Evolutionary conservation across 169 alveolate species (phyloP), one percentile per base, ranked within the genome.

Genomic region (Plasmodium knowlesi): DNA sequence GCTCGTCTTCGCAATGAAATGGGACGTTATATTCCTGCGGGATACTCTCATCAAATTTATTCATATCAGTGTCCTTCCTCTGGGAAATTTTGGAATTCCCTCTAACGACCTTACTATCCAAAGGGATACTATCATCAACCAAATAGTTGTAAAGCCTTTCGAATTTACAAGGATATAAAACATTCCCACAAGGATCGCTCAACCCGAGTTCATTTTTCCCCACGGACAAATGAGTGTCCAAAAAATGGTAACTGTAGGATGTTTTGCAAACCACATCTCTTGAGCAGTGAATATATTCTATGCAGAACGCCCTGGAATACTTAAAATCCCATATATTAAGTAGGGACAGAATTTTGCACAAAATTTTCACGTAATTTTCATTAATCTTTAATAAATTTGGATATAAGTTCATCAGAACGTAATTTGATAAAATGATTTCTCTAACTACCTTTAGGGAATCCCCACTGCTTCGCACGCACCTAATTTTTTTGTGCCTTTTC

Each of bases 281-380:
- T 9, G 83, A 61, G 78, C 54, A 84, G 32, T 72, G 16, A 73
- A 88, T 88, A 1, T 54, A 30, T 67, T 88, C 89, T 37, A 88
- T 79, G 73, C 57, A 78, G 50, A 88, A 79, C 53, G 37, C 22
- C 3, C 30, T 57, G 22, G 70, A 78, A 41, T 50, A 39, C 71
- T 79, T 88, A 88, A 88, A 78, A 30, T 88, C 94, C 12, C 41
- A 41, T 22, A 88, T 41, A 37, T 88, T 78, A n/a, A 78, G 37
- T 19, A 88, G 32, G 25, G 94, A 88, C 41, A 88, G 50, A 61
- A 88, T 79, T 88, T 88, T 88, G 79, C 94, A 78, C 82, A 88
- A 88, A 32, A 80, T 57, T 78, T 79, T 88, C 61, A 88, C 32
- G 76, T 54, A 88, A 19, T 54, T 39, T 78, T 80, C 88, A 39